Conservation (phyloP, 495 filamentous ascomycete genomes). For the Tuber magnatum region DNA sequence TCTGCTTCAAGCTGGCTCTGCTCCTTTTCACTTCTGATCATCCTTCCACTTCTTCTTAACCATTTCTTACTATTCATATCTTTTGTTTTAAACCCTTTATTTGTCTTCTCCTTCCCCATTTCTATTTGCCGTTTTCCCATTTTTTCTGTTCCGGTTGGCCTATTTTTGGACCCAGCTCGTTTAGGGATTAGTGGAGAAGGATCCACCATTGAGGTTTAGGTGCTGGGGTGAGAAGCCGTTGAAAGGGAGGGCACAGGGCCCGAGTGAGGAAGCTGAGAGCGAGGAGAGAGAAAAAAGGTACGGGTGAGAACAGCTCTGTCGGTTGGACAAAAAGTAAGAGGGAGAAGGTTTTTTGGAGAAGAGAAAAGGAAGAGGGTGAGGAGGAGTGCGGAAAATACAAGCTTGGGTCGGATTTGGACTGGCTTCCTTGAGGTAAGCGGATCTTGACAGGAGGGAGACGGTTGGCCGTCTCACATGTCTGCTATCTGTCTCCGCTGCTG, state of each 20-base stretch:
- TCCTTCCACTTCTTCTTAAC: neutral
- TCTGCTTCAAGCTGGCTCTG: neutral
- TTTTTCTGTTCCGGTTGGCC: conserved; percentile 10
- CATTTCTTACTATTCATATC: neutral
- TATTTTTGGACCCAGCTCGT: conserved; percentile 30
- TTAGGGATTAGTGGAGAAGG: conserved; percentile 16
- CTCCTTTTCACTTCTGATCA: neutral
- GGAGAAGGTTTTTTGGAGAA: conserved; percentile 9
- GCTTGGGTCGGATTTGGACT: conserved; percentile 6
- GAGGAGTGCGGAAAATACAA: neutral
- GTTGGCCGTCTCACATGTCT: conserved; percentile 34
- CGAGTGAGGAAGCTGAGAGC: conserved; percentile 18
- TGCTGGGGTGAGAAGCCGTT: conserved; percentile 5
- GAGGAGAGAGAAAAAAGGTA: conserved; percentile 18
- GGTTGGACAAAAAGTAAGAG: conserved; percentile 12
- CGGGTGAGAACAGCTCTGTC: conserved; percentile 5
- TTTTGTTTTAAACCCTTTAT: conserved; percentile 6
- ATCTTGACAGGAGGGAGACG: conserved; percentile 30
- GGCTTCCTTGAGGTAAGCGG: conserved; percentile 31
- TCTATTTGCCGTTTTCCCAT: conserved; percentile 15
- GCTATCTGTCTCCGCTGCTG: conserved; percentile 12
- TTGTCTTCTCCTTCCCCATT: conserved; percentile 8
- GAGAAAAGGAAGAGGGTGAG: conserved; percentile 8
- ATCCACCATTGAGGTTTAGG: neutral
- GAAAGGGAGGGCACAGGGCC: conserved; percentile 10